Conservation (phyloP, 2,329 filamentous ascomycete genomes). For the Penicillium sp. region DNA sequence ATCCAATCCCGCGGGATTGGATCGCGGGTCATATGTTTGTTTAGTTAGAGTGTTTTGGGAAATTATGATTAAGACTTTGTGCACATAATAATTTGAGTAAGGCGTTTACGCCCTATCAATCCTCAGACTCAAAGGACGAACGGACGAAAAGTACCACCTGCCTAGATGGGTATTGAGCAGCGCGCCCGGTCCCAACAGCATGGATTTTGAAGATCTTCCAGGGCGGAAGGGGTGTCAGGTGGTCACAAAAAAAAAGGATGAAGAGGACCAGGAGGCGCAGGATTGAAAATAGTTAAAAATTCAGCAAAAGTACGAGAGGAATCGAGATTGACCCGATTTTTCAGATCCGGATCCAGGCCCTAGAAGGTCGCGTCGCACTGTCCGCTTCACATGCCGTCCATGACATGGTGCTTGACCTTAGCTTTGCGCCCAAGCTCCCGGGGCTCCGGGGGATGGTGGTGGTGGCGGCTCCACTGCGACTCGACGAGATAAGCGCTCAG, state of each 20-base stretch:
- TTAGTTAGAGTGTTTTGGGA: background rate
- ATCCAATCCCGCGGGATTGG: background rate
- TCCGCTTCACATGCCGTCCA: constrained; percentile 22
- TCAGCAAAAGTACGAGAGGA: background rate
- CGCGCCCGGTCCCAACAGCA: constrained; percentile 7
- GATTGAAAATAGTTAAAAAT: background rate
- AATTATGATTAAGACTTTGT: background rate
- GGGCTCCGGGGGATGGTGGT: constrained; percentile 9
- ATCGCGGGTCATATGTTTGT: background rate
- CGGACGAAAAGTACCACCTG: constrained; percentile 6
- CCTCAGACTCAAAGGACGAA: background rate
- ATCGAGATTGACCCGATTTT: background rate
- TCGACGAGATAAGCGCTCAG: constrained; percentile 24
- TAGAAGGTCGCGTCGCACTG: constrained; percentile 11
- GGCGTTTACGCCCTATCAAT: background rate
- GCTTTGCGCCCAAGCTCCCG: constrained; percentile 13
- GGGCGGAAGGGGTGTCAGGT: background rate
- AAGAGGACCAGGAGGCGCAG: background rate
- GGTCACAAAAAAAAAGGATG: background rate
- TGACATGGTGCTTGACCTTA: constrained; percentile 22
- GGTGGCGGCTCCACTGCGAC: constrained; percentile 12
- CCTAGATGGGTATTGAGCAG: constrained; percentile 11
- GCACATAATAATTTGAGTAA: background rate
- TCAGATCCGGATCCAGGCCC: background rate
- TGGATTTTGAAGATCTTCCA: constrained; percentile 7